These are phyloP conservation scores for Debaryomycetaceae sp. DNA, from an alignment of 1,139 yeast species.

Conservation along the genomic window DNA sequence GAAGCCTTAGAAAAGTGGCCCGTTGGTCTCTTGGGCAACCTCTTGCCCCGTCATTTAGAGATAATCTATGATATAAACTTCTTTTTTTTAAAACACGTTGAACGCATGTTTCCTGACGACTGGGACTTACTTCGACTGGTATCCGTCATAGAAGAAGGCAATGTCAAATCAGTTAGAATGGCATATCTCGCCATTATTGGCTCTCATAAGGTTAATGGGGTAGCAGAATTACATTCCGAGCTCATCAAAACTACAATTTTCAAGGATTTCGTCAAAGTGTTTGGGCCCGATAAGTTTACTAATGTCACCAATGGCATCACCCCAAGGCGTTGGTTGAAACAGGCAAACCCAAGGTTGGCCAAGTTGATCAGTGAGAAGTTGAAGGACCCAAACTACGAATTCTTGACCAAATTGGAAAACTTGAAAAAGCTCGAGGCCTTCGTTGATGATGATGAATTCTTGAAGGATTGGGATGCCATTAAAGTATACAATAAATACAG, in stretches of 20 bases:
- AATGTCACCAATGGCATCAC: constrained; percentile 95
- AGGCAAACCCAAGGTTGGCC: constrained; percentile 83
- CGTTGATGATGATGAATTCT: constrained; percentile 67
- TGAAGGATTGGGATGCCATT: constrained; percentile 65
- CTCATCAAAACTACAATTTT: constrained; percentile 85
- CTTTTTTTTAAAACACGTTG: constrained; percentile 74
- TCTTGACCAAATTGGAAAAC: constrained; percentile 63
- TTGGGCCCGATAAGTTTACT: constrained; percentile 78
- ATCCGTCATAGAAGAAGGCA: constrained; percentile 79
- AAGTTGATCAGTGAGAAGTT: constrained; percentile 67
- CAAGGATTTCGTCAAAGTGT: constrained; percentile 81
- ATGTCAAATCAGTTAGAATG: constrained; percentile 84
- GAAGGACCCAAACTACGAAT: constrained; percentile 61
- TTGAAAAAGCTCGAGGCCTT: constrained; percentile 66
- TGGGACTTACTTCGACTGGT: constrained; percentile 65
- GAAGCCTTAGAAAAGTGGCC: constrained; percentile 98
- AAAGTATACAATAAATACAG: constrained; percentile 68
- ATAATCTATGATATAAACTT: constrained; percentile 85
- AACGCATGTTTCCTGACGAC: constrained; percentile 68
- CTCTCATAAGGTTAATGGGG: constrained; percentile 92
- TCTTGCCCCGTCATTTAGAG: constrained; percentile 90
- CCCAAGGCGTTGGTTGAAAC: constrained; percentile 94
- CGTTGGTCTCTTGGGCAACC: constrained; percentile 67
- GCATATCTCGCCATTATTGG: constrained; percentile 90
- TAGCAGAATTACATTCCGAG: constrained; percentile 92